Percentiles rank a stretch among this genome's conserved stretches.
Evolutionary conservation across 805 yeast species (phyloP).

Genomic region (Candida sithepensis): DNA sequence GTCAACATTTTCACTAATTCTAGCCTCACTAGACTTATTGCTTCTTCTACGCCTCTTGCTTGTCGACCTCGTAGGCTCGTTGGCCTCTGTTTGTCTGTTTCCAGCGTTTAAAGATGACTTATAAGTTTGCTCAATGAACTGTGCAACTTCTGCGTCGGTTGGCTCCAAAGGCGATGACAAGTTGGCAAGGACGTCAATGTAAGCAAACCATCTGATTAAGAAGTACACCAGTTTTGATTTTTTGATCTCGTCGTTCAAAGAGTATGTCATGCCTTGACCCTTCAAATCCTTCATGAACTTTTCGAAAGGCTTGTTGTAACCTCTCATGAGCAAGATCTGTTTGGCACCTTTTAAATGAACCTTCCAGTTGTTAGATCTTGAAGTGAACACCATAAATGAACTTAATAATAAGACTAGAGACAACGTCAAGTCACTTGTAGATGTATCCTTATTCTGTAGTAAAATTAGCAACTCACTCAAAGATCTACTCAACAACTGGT

Average conservation of each 20-base stretch:
- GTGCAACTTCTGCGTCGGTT: conserved; percentile 20
- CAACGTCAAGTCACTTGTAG: conserved; percentile 64
- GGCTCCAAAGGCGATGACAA: conserved; percentile 49
- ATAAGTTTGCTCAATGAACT: conserved; percentile 1
- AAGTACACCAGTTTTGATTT: conserved; percentile 46
- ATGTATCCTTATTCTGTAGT: conserved; percentile 46
- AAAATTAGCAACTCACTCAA: conserved; percentile 52
- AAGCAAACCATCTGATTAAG: conserved; percentile 65
- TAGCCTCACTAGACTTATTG: neutral
- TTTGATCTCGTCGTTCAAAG: conserved; percentile 24
- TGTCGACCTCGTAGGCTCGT: no score
- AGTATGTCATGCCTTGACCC: conserved; percentile 6
- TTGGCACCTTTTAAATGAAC: conserved; percentile 67
- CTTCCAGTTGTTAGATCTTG: conserved; percentile 50
- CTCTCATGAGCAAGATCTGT: conserved; percentile 55
- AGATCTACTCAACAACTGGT: conserved; percentile 52
- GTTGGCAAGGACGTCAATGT: conserved; percentile 60
- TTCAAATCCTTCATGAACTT: conserved; percentile 21
- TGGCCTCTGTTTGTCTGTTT: neutral
- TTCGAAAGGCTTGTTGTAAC: conserved; percentile 35
- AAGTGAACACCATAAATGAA: conserved; percentile 50
- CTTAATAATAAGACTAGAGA: conserved; percentile 58
- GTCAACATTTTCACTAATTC: neutral
- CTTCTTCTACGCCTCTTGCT: neutral
- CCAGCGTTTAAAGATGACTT: neutral